These are phyloP conservation scores for Colletotrichum gloeosporioides DNA, from an alignment of 2,329 filamentous ascomycete genomes.

Conservation along the genomic window DNA sequence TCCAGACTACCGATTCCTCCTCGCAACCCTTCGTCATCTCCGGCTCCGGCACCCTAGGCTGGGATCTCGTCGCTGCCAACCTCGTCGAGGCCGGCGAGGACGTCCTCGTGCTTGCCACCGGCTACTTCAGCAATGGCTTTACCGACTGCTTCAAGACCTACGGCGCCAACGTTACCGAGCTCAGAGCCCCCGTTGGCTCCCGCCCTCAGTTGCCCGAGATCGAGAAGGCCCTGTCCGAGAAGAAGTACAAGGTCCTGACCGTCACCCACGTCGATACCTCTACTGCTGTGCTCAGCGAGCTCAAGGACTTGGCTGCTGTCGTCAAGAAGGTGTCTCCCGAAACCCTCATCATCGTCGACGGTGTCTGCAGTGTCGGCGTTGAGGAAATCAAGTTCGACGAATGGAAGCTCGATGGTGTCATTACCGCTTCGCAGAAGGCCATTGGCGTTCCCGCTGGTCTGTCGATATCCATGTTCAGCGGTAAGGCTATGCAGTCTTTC, in stretches of 20 bases:
- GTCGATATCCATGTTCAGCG: constrained; percentile 93
- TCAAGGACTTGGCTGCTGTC: constrained; percentile 82
- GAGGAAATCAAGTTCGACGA: constrained; percentile 97
- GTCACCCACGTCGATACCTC: constrained; percentile 98
- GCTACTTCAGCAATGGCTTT: constrained; percentile 97
- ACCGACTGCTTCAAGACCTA: constrained; percentile 92
- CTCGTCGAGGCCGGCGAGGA: constrained; percentile 88
- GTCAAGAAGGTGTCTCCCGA: constrained; percentile 88
- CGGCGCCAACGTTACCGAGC: constrained; percentile 85
- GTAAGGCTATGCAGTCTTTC: constrained; percentile 81
- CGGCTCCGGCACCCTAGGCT: constrained; percentile 93
- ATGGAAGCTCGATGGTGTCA: constrained; percentile 90
- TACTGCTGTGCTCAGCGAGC: constrained; percentile 91
- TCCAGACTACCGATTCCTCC: constrained; percentile 83
- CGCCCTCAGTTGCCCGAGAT: constrained; percentile 87
- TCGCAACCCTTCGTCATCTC: constrained; percentile 93
- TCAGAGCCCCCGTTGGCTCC: constrained; percentile 88
- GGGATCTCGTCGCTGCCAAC: constrained; percentile 96
- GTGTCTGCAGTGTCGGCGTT: constrained; percentile 94
- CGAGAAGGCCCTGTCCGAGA: constrained; percentile 86
- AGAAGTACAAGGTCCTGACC: constrained; percentile 92
- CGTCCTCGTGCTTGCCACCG: constrained; percentile 90
- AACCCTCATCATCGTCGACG: constrained; percentile 91
- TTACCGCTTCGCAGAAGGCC: constrained; percentile 96
- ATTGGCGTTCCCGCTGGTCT: constrained; percentile 95